Base-by-base conservation (phyloP, 2,329 filamentous ascomycete genomes). In the Eutypella sp. region DNA sequence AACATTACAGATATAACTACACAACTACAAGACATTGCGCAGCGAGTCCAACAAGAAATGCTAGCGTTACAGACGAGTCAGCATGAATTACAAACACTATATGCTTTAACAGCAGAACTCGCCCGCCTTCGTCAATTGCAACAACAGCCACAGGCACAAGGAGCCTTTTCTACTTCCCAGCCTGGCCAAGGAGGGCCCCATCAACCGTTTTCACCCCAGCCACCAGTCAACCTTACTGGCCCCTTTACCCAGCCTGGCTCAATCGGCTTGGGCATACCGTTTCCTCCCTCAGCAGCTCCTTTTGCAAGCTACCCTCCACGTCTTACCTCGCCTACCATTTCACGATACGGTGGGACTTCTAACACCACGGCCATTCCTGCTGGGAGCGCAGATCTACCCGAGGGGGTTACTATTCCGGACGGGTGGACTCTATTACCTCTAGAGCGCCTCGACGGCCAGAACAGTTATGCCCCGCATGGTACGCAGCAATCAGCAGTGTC, bases 21-120 rank as follows among this genome's bases (percentile, higher is more conserved):
- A 13, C 80, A 89, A 45, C 68, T 93, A 27, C 70, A 76, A 27
- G 76, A 83, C 34, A 74, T 89, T 13, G 84, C 89, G 53, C 77
- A 83, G 45, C 79, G 86, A 44, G 73, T 93, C 20, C 73, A 83
- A 54, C 78, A 81, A 45, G 85, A 91, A 58, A 74, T 88, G 27
- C 73, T 78, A 40, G 70, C 68, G 36, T 69, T 92, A 16, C 78
- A 83, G 39, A 59, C 78, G 27, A 79, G 81, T 15, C 78, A 86
- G 42, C 77, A 84, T 27, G 86, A 93, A 60, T 62, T 91, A 4
- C 76, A 81, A 40, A 68, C 79, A n/a, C 69, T 90, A n/a, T 77
- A 84, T 43, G 68, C 81, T 15, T 71, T 93, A 49, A 78, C 87
- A 49, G 67, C 70, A 18, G 88, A 93, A 61, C 64, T 93, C 41